Conservation (phyloP, 2,329 filamentous ascomycete genomes). For the Aspergillus phoenicis region DNA sequence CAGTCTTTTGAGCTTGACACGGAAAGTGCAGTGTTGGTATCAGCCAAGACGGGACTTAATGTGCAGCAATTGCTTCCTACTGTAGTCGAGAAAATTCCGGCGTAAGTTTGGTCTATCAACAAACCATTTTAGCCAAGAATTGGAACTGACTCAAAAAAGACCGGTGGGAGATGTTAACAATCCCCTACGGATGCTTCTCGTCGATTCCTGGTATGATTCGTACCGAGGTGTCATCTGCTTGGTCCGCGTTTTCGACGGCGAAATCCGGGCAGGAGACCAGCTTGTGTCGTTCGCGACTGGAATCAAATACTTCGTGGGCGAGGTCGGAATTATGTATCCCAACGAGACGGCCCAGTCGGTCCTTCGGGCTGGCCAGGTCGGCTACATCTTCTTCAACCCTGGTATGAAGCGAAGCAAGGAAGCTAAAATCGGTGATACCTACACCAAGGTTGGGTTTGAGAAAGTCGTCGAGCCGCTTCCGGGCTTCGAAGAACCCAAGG, state of each 20-base stretch:
- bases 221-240: constrained; percentile 92
- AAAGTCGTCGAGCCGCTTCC: constrained; percentile 76
- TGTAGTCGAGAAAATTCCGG: constrained; percentile 82
- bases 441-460: constrained; percentile 78
- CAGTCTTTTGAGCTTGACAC: constrained; percentile 85
- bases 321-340: constrained; percentile 96
- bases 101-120: constrained; percentile 41
- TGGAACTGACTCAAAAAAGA: constrained; percentile 33
- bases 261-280: constrained; percentile 77
- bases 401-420: constrained; percentile 98
- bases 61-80: constrained; percentile 80
- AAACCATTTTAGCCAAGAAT: neutral
- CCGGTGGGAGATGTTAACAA: constrained; percentile 73
- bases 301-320: constrained; percentile 87
- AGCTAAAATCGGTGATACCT: constrained; percentile 94
- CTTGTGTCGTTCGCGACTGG: constrained; percentile 87
- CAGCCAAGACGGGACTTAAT: constrained; percentile 91
- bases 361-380: constrained; percentile 88
- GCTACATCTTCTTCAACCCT: constrained; percentile 95
- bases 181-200: constrained; percentile 80
- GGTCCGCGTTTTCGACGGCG: constrained; percentile 87
- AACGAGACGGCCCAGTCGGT: constrained; percentile 77
- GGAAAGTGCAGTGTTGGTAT: constrained; percentile 73
- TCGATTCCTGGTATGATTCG: constrained; percentile 98
- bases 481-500: constrained; percentile 94